Base-by-base conservation (phyloP, 2,329 filamentous ascomycete species). In the Xylaria multiplex region DNA sequence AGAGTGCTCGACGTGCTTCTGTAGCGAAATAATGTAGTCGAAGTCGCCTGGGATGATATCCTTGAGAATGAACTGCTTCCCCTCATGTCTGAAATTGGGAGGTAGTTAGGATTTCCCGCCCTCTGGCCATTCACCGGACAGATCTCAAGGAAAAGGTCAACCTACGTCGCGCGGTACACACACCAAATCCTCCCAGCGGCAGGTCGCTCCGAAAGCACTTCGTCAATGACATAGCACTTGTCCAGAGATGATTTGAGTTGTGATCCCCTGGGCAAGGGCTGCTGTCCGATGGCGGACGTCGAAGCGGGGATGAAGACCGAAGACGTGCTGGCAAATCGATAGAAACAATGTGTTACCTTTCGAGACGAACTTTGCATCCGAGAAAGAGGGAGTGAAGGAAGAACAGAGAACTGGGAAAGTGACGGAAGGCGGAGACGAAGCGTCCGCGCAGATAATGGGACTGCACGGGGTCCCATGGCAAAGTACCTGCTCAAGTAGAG, bases 131-230 rank as follows among this genome's bases (percentile, higher is more conserved):
- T 37, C 61, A 49, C 55, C 48, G 54, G 61, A 53, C 27, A 59
- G 32, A 54, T 64, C 61, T 59, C 19, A 48, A 59, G 61, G 61
- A 59, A 48, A 59, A 37, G 54, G 49, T 54, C 48, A 54, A 59
- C 54, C 48, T 64, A 64, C 61, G 55, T 54, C 30, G 61, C 61
- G 48, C 61, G 61, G 54, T 64, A 64, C 48, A 59, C 61, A 59
- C 54, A 59, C 55, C 61, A 59, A 46, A 64, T 64, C 54, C 54
- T 64, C 55, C 62, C 57, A 59, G 40, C 56, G 49, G 54, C 53
- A 71, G 43, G 62, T 24, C 53, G 54, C 67, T 62, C 69, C 56
- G 66, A 62, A 49, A 61, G 61, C 45, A 59, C 65, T 57, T 65
- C 62, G 42, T 65, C 56, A 61, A 65, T 65, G 50, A 56, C 56